Base-by-base conservation (phyloP, 331 rosid genomes). In the Saraca asoca region DNA sequence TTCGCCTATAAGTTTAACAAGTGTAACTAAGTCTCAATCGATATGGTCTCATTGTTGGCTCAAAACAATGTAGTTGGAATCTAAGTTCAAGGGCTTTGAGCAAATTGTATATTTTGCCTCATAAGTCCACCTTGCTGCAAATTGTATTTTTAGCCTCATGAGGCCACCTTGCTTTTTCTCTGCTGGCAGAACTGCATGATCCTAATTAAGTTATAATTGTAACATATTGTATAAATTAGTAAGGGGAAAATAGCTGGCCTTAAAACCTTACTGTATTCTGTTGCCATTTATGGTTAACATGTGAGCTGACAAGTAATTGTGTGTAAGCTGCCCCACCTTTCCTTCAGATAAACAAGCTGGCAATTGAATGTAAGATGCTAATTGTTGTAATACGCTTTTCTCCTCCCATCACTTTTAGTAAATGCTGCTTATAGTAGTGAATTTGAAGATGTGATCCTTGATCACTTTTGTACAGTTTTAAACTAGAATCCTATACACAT, bases 61-160 rank as follows among this genome's bases (percentile, higher is more conserved):
- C 13, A 6, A n/a, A 12, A 7, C n/a, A 19, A 17, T 72, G 19
- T 48, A 49, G 12, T 12, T 37, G 35, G 16, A n/a, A 50, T 74
- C 4, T 51, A 42, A 50, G 55, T 13, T 56, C 19, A 63, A 34
- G 2, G 29, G 37, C 29, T 64, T 18, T 31, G 33, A 41, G 18
- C 45, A 18, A 53, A 64, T 0, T 43, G 35, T 8, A 39, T 53
- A 41, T 48, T 34, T 52, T 4, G 37, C 46, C 58, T 35, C 58
- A 19, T 44, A 64, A 34, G 51, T 72, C 44, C 42, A 53, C 24
- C 44, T 51, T 45, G 38, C 49, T 50, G 18, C 45, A 18, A 53
- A 64, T 0, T 43, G 35, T 8, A 39, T 53, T 24, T 48, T 34
- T 52, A 7, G 37, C 46, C 58, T 35, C 58, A 19, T 44, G 54